phyloP scores from a whole-genome alignment of 345 rosid species.

The Erucastrum elatum region DNA sequence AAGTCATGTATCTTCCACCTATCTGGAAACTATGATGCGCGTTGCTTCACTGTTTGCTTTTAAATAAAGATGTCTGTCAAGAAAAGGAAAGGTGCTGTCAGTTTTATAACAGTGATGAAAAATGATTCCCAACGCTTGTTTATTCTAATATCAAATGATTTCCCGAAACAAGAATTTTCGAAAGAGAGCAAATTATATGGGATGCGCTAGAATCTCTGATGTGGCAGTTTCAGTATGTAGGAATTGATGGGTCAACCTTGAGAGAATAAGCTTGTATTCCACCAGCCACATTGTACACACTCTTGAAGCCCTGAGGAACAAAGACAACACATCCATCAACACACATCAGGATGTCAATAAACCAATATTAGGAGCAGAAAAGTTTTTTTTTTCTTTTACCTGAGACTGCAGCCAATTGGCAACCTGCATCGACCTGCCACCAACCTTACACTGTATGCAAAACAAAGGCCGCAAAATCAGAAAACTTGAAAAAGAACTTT shows the following conservation, averaged over 20 bases:
- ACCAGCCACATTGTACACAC: slow-evolving; percentile 69
- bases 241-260: slow-evolving; percentile 72
- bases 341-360: slow-evolving; percentile 5
- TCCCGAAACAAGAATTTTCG: too few species aligned
- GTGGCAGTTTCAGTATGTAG: slow-evolving; percentile 56
- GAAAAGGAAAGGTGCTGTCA: not conserved
- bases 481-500: not conserved
- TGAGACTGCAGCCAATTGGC: slow-evolving; percentile 87
- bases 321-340: slow-evolving; percentile 8
- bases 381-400: slow-evolving; percentile 42
- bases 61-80: too few species aligned
- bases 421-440: slow-evolving; percentile 79
- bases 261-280: slow-evolving; percentile 81
- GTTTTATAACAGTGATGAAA: not conserved
- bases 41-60: not conserved
- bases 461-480: slow-evolving; percentile 8
- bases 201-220: not conserved
- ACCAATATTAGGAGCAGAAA: not conserved
- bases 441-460: slow-evolving; percentile 75
- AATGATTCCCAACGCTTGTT: not conserved
- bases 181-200: not conserved
- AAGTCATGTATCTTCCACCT: not conserved
- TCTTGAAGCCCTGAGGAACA: slow-evolving; percentile 71
- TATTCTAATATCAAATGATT: not conserved
- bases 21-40: not conserved